A percentile compares a stretch with the other conserved stretches of the same genome.
Evolutionary conservation across 2,329 filamentous ascomycete species (phyloP).

Genomic region (Fusarium armeniacum): DNA sequence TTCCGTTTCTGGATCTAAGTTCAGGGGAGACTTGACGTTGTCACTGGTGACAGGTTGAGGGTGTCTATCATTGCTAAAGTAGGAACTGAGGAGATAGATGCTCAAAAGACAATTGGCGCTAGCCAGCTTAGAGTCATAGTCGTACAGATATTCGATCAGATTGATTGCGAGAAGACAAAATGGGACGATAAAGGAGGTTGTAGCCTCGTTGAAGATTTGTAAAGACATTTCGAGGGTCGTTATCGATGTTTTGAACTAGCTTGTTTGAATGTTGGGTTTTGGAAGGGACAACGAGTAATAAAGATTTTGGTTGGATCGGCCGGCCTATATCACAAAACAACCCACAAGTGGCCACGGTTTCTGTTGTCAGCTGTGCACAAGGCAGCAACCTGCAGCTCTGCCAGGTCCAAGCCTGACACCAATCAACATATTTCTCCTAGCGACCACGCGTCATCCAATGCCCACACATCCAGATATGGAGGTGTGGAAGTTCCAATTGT

Average conservation of each 20-base stretch:
- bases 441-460: not conserved
- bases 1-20: not conserved
- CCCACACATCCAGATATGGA: not conserved
- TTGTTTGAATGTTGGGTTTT: not conserved
- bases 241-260: not conserved
- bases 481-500: not conserved
- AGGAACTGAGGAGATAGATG: slow-evolving; percentile 3
- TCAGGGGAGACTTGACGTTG: not conserved
- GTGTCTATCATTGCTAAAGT: not conserved
- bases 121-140: not conserved
- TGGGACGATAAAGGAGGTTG: not conserved
- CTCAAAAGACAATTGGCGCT: not conserved
- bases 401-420: not conserved
- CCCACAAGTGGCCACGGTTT: not conserved
- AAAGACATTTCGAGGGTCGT: not conserved
- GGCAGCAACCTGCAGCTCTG: not conserved
- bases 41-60: no score
- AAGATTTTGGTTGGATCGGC: not conserved
- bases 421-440: not conserved
- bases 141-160: not conserved
- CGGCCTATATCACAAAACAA: not conserved
- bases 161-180: slow-evolving; percentile 1
- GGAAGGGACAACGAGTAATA: not conserved
- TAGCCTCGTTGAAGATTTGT: not conserved
- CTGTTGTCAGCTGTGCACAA: not conserved